Evolutionary conservation across 345 rosid species (phyloP), one percentile per base, ranked within the genome.

Genomic region (Eucalyptus sp.): DNA sequence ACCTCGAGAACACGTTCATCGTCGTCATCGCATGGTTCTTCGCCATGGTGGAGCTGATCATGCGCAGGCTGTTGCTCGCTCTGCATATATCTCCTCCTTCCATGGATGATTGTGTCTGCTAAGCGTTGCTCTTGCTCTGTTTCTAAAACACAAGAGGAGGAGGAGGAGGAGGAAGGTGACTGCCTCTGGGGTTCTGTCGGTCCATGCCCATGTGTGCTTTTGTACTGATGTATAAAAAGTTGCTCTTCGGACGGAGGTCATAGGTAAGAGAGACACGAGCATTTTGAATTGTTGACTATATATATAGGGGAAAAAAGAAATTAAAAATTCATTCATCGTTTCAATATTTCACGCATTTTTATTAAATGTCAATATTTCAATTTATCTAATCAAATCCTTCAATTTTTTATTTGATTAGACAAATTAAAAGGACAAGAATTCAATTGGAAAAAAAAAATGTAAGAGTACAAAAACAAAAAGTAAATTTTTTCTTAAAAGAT

Each of bases 1-100:
- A 93, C 89, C 87, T 87, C 31, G 95, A 92, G 76, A 92, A 93
- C 17, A 79, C 94, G 4, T 92, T 92, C 60, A 5, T 6, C 22
- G 62, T 58, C 8, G 15, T 41, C 41, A 41, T 50, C 18, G 44
- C 80, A 33, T 5, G 25, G 86, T 66, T 90, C 86, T 92, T 89
- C 91, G 92, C 89, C 44, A 80, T n/a, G 4, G 89, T 81, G 31
- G 89, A 85, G 56, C 91, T 89, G 60, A 86, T 88, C 16, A 27
- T 64, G 48, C 93, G 76, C 10, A 93, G 84, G 88, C 91, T 90
- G 71, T 49, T 43, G 31, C 89, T 86, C 2, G 87, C 93, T 68
- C 85, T 87, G 56, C 84, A 87, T 16, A 88, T 90, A 33, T 88
- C 86, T 50, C 88, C 86, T 22, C 76, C 71, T 20, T 89, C 91